Base-by-base conservation (phyloP, 768 basidiomycete genomes). In the Steccherinum ochraceum region DNA sequence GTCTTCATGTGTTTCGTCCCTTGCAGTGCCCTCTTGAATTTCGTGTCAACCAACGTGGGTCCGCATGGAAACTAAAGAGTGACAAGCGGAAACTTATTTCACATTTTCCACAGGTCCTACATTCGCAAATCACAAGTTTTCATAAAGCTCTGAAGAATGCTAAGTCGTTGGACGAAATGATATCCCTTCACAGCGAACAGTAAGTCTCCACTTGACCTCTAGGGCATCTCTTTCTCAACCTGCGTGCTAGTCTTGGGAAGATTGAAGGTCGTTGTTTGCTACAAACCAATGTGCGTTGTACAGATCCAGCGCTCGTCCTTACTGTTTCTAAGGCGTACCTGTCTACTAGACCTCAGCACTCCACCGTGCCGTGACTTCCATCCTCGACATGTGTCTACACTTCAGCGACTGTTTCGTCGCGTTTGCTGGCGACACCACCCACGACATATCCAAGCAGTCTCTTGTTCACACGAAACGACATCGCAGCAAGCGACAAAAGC, bases 111-210 rank as follows among this genome's bases (percentile, higher is more conserved):
- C 46, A 89, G 88, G 86, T 90, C 46, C 72, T 91, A 42, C 81
- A 89, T 55, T 68, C 75, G 3, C 79, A 84, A 67, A 69, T 84
- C 2, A 59, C 71, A 40, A 69, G 71, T 48, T 89, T 91, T 55
- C 84, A 84, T 51, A 67, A 77, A 5, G 70, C 63, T 2, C 72
- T 91, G 46, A 65, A 65, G 19, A 59, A 69, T 19, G 80, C 79
- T 1, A 72, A 69, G 48, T 88, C 87, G 2, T 71, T 93, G 12
- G 90, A 91, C 58, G 84, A 89, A 50, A 84, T 89, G 72, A 83
- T 91, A 44, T 66, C 66, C 25, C 53, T 83, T 12, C 89, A 92
- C 58, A 73, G 81, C 25, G 74, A 79, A 23, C 82, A 89, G 89
- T 90, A 56, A 56, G 87, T 69, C 20, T 43, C 18, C 19, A 21